A percentile compares a stretch with the other conserved stretches of the same genome.
phyloP scores from a whole-genome alignment of 805 yeast species.

The Candida hispaniensis region DNA sequence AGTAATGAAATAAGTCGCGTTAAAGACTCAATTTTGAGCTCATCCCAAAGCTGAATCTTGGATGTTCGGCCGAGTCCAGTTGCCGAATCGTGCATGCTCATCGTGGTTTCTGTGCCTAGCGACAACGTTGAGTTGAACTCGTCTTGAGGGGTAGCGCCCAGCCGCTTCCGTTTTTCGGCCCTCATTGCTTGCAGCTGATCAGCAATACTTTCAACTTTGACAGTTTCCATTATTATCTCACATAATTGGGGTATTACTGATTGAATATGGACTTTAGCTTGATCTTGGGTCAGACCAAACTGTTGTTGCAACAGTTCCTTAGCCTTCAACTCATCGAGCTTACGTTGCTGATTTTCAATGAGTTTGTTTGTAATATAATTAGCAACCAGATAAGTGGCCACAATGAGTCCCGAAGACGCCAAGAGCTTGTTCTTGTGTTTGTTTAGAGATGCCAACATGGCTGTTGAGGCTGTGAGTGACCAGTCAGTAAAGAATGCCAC shows the following conservation, averaged over 20 bases:
- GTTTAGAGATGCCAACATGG: slow-evolving; percentile 30
- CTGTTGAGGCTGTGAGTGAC: slow-evolving; percentile 19
- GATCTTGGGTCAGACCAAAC: slow-evolving; percentile 85
- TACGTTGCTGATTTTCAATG: slow-evolving; percentile 39
- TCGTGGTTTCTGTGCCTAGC: slow-evolving; percentile 17
- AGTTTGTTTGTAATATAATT: slow-evolving; percentile 38
- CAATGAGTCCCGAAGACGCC: slow-evolving; percentile 36
- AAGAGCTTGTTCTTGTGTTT: slow-evolving; percentile 38
- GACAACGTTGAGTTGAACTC: slow-evolving; percentile 19
- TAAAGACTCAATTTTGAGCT: slow-evolving; percentile 62
- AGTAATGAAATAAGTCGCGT: slow-evolving; percentile 62
- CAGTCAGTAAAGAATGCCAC: no score
- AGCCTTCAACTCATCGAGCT: slow-evolving; percentile 48
- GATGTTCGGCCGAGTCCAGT: slow-evolving; percentile 25
- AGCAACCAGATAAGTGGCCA: slow-evolving; percentile 37
- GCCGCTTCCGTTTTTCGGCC: slow-evolving; percentile 15
- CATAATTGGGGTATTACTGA: slow-evolving; percentile 72
- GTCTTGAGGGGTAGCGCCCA: slow-evolving; percentile 4
- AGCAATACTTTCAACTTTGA: slow-evolving; percentile 67
- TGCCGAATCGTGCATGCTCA: slow-evolving; percentile 11
- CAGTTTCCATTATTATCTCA: slow-evolving; percentile 46
- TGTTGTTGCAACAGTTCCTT: slow-evolving; percentile 54
- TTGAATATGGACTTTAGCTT: slow-evolving; percentile 71
- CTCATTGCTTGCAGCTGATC: slow-evolving; percentile 56
- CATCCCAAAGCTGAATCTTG: slow-evolving; percentile 72